Evolutionary conservation across 1,284 basidiomycete species (phyloP), one percentile per base, ranked within the genome.

Genomic region (Ustilago sp.): DNA sequence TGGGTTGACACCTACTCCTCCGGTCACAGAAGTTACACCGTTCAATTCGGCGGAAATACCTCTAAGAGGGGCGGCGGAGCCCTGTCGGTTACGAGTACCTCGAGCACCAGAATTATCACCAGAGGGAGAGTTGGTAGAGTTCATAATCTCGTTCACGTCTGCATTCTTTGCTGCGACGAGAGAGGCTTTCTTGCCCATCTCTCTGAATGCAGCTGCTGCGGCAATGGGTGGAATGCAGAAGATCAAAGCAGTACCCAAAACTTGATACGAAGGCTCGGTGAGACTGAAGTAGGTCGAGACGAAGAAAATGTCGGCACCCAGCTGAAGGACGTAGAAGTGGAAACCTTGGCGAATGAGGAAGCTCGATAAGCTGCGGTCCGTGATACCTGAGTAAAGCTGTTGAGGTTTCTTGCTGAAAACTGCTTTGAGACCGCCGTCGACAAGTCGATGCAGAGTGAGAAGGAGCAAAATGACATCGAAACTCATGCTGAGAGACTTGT

Each of bases 281-380:
- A 64, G 15, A n/a, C 35, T 47, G 41, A 65, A 74, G 63, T 68
- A 78, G 36, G 68, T 63, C 8, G 61, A 39, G 32, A 78, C 39
- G 61, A 68, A 72, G 28, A 74, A 60, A 41, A 79, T 59, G 41
- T 77, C 74, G 56, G 68, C 63, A 17, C 31, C 28, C 19, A 68
- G 28, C 31, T 64, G 58, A 6, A 77, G 51, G 7, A 58, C 56
- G 59, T 70, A 80, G 52, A 77, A 77, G 31, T 68, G 70, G 50
- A 74, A 60, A 11, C 76, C 68, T 61, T 79, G 76, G 11, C 72
- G 68, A 32, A 75, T 45, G 5, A 79, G 47, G 59, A 72, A 72
- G 55, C 55, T 54, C 2, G 76, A 71, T 8, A 79, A 50, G 31
- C 59, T 66, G 0, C 48, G 43, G 36, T 65, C 57, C 38, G 45